phyloP scores from a whole-genome alignment of 2,329 filamentous ascomycete species.

The Ambrosiella xylebori region DNA sequence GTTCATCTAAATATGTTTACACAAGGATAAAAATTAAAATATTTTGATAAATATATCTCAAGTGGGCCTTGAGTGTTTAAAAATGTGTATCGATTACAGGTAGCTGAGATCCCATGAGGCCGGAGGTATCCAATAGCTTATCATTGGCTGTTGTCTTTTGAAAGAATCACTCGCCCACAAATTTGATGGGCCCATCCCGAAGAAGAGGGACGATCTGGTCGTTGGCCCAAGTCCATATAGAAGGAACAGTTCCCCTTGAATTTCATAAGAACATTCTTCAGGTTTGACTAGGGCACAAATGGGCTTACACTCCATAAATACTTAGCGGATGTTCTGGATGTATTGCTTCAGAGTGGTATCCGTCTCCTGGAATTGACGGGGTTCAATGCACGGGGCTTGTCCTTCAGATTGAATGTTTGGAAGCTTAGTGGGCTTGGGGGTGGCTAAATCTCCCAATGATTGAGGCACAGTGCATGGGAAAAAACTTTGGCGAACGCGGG shows the following conservation, averaged over 20 bases:
- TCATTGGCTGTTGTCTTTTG: not conserved
- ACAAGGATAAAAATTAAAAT: no score
- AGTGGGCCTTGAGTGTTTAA: no score
- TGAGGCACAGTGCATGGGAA: not conserved
- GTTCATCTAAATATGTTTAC: no score
- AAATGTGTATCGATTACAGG: no score
- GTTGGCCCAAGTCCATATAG: not conserved
- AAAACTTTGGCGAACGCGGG: not conserved
- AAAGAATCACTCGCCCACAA: not conserved
- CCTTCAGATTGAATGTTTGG: not conserved
- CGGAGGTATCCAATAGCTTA: not conserved
- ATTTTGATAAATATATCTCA: no score
- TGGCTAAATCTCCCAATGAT: not conserved
- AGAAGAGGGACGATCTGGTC: constrained; percentile 3
- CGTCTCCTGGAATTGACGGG: not conserved
- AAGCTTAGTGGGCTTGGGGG: not conserved
- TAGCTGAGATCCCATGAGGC: not conserved
- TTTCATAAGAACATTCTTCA: not conserved
- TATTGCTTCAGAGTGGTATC: not conserved
- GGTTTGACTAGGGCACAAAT: not conserved
- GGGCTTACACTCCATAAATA: not conserved
- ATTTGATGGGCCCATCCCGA: not conserved
- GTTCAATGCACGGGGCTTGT: not conserved
- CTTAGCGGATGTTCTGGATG: not conserved
- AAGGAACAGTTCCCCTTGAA: not conserved